Base-by-base conservation (phyloP, 106 monocot genomes). In the Dioscorea dumetorum region DNA sequence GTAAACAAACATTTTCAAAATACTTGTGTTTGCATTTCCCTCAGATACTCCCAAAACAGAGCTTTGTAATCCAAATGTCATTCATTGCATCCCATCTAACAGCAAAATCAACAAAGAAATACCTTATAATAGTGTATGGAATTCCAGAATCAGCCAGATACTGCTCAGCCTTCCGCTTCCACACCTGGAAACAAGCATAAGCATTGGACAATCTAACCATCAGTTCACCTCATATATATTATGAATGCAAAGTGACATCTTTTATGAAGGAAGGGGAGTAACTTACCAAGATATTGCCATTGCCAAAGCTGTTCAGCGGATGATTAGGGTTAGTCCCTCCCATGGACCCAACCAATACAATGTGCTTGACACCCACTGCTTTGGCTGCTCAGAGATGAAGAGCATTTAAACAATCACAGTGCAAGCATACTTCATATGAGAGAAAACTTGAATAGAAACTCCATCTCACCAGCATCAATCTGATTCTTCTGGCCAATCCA, bases 401-500 rank as follows among this genome's bases (percentile, higher is more conserved):
- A 21, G 33, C 18, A 34, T n/a, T 32, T 18, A 22, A 52, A 20
- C 4, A 20, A 34, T 1, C 19, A 14, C 17, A 59, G 3, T 19
- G 4, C 5, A 4, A 21, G 12, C 59, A 22, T 6, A 59, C 8
- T 59, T n/a, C 2, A 21, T 2, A 22, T 4, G 22, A 28, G 22
- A 59, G 59, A 19, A 56, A 18, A 4, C 54, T 22, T 0, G 3
- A 23, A 35, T 49, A 22, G 18, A 56, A 58, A 61, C 5, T 53
- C 32, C 16, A 52, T 3, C 2, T 75, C 69, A 91, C 95, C 95
- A 65, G 70, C 89, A 76, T 99, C 97, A 63, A 99, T 99, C 73
- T 92, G 92, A 81, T 99, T 99, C 84, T 93, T 99, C 75, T 99
- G 92, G 10, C 97, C 97, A 67, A 99, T 79, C 99, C 99, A 99